Evolutionary conservation across 192 early-diverging fungal genomes (phyloP), one percentile per base, ranked within the genome.

Genomic region (Backusella liffmaniae): DNA sequence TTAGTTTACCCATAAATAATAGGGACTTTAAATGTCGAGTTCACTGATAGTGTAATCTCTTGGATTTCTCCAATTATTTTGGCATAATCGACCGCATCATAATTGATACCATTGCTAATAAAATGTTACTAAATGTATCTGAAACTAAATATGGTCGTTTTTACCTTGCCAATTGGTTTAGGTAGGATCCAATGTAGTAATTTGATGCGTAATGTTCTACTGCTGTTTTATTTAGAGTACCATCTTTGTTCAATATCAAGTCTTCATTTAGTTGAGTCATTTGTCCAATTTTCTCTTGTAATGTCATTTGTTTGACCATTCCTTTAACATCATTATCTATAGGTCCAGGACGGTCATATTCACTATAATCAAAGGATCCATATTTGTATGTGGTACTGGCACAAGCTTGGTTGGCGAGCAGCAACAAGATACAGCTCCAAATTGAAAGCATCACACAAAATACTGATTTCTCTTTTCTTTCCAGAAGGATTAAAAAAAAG

Each of bases 241-340:
- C 91, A 66, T 88, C 80, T 34, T 73, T 76, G 66, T 85, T 82
- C 13, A 91, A 73, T 16, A 92, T 35, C 85, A 83, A 75, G 15
- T 89, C 90, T 13, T 88, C 84, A 30, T 90, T 81, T 26, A 92
- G 81, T 78, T 92, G 91, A 18, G 87, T 87, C 91, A 92, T 90
- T 66, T 92, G 91, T 16, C 91, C 91, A 32, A 87, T 85, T 66
- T 91, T 86, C 51, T 91, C 87, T 56, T 77, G 75, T 4, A 90
- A 44, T 0, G 80, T 85, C 84, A 92, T 78, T 4, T 62, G 70
- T 16, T 70, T 23, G 8, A 87, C 81, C 62, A 91, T 76, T 3
- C 34, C 59, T 16, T 34, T 46, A 39, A 92, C 84, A 59, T 89
- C 91, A 0, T 29, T 35, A 59, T 92, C 91, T 44, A 89, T 84